phyloP scores from a whole-genome alignment of 2,329 filamentous ascomycete species.

The Blumeria hordei region DNA sequence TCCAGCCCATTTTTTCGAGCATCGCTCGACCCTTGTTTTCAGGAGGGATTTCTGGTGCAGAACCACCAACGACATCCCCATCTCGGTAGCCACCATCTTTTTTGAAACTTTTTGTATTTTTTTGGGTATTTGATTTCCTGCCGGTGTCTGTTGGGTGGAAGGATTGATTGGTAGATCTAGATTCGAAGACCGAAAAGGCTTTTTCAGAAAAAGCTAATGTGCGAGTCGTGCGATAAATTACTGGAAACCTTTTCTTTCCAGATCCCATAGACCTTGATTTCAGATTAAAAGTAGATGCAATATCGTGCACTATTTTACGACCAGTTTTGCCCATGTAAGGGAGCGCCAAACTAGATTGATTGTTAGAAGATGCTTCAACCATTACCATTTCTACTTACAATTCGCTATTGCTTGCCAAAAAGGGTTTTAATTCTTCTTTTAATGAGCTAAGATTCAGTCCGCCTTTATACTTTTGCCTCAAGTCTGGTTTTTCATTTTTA shows the following conservation, averaged over 20 bases:
- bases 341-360: conserved; percentile 33
- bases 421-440: conserved; percentile 45
- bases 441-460: conserved; percentile 51
- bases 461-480: conserved; percentile 45
- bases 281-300: conserved; percentile 51
- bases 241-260: conserved; percentile 47
- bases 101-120: conserved; percentile 13
- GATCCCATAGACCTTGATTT: conserved; percentile 66
- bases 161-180: conserved; percentile 26
- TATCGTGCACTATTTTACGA: conserved; percentile 56
- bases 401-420: conserved; percentile 37
- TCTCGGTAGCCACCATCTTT: conserved; percentile 40
- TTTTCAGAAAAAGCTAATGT: conserved; percentile 37
- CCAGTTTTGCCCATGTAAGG: conserved; percentile 64
- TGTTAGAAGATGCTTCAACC: background rate
- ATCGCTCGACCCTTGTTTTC: conserved; percentile 70
- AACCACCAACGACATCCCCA: conserved; percentile 69
- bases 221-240: conserved; percentile 47
- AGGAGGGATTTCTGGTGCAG: conserved; percentile 58
- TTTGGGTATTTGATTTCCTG: conserved; percentile 14
- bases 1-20: conserved; percentile 97
- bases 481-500: conserved; percentile 23
- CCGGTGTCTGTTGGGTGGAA: conserved; percentile 27
- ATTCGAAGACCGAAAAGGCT: conserved; percentile 24
- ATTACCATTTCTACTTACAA: conserved; percentile 25